phyloP scores from a whole-genome alignment of 306 rosid species.

The Dryas drummondii region DNA sequence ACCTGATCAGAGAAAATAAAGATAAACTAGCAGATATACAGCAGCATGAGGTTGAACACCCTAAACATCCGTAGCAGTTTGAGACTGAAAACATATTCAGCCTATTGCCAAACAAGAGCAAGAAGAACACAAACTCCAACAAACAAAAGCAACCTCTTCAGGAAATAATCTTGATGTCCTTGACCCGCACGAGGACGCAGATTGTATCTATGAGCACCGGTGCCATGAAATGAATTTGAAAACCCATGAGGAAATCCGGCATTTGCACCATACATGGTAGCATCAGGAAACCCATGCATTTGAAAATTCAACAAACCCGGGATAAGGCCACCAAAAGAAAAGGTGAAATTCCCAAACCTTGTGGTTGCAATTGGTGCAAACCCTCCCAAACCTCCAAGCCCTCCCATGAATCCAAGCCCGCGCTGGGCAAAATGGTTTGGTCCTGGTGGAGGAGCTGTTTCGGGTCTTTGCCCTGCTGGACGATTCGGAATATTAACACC shows the following conservation, averaged over 20 bases:
- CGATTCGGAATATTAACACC: slow-evolving; percentile 67
- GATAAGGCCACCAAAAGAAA: slow-evolving; percentile 74
- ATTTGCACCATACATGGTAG: slow-evolving; percentile 52
- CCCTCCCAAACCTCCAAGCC: slow-evolving; percentile 59
- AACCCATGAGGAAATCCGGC: slow-evolving; percentile 61
- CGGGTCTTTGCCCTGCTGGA: slow-evolving; percentile 81
- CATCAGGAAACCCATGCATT: slow-evolving; percentile 63
- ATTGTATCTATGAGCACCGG: slow-evolving; percentile 50
- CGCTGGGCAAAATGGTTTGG: slow-evolving; percentile 56
- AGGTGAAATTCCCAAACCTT: slow-evolving; percentile 76
- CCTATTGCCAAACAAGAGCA: slow-evolving; percentile 69
- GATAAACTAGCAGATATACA: slow-evolving; percentile 35
- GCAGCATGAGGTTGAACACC: slow-evolving; percentile 17
- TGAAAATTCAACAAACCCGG: slow-evolving; percentile 73
- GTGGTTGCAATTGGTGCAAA: slow-evolving; percentile 66
- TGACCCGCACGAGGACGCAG: slow-evolving; percentile 39
- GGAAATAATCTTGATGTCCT: slow-evolving; percentile 64
- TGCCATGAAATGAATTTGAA: slow-evolving; percentile 60
- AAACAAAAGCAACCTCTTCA: slow-evolving; percentile 63
- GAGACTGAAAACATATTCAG: slow-evolving; percentile 10
- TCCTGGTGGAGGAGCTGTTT: slow-evolving; percentile 77
- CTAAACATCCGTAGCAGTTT: slow-evolving; percentile 13
- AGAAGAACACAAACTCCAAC: slow-evolving; percentile 53
- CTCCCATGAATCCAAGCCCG: slow-evolving; percentile 73
- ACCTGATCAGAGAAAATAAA: slow-evolving; percentile 6